These are phyloP conservation scores for Dipteronia dyeriana DNA, from an alignment of 345 rosid genomes.

Conservation along the genomic window DNA sequence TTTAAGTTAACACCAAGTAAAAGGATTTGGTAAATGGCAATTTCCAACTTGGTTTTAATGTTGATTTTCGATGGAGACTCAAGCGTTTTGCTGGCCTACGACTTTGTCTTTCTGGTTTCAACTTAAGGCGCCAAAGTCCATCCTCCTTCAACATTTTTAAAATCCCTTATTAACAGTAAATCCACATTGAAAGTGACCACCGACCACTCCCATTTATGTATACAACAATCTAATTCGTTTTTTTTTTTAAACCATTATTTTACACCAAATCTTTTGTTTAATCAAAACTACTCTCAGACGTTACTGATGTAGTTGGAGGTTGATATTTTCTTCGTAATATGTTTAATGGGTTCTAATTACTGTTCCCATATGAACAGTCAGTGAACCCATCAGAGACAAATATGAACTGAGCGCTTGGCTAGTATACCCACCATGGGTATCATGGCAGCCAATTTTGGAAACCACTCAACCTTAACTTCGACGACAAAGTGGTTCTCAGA, in stretches of 20 bases:
- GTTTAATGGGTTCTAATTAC: background rate
- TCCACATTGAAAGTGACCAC: background rate
- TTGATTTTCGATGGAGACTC: background rate
- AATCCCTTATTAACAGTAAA: background rate
- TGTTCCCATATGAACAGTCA: background rate
- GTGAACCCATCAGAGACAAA: background rate
- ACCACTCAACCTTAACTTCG: too few species aligned
- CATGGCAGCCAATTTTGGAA: too few species aligned
- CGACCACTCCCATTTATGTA: background rate
- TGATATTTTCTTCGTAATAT: background rate
- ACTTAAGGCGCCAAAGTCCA: background rate
- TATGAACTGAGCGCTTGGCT: background rate
- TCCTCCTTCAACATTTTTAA: background rate
- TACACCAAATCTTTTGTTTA: too few species aligned
- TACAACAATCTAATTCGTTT: background rate
- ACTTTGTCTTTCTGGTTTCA: constrained; percentile 4
- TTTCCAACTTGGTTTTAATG: constrained; percentile 10
- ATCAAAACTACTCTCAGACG: background rate
- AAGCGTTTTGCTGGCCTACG: background rate
- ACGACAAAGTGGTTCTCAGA: too few species aligned
- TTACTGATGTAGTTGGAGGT: background rate
- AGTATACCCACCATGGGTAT: too few species aligned
- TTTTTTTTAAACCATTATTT: too few species aligned
- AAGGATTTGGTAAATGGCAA: constrained; percentile 14
- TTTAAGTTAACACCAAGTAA: constrained; percentile 8